These are phyloP conservation scores for Fusarium albosuccineum DNA, from an alignment of 2,329 filamentous ascomycete genomes.

Conservation along the genomic window DNA sequence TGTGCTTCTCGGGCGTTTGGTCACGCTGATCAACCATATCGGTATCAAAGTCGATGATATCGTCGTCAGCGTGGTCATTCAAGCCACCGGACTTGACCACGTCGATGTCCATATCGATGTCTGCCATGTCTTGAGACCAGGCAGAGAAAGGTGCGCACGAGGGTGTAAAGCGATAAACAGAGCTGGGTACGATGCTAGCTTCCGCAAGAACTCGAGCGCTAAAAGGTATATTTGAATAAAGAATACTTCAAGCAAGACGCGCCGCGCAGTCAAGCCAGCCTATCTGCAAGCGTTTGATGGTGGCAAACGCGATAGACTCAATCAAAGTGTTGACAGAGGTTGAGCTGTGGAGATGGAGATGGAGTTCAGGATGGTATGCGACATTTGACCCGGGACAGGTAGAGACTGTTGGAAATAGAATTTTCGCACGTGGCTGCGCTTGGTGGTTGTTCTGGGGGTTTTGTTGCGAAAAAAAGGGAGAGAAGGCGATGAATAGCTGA, in stretches of 20 bases:
- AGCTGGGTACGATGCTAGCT: background rate
- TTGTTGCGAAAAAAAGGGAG: background rate
- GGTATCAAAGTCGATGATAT: conserved; percentile 56
- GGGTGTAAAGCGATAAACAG: background rate
- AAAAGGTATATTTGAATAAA: background rate
- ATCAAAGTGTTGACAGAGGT: conserved; percentile 36
- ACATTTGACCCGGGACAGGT: conserved; percentile 42
- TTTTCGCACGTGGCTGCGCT: conserved; percentile 9
- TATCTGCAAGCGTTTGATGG: conserved; percentile 4
- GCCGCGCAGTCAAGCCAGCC: background rate
- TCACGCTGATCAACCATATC: conserved; percentile 47
- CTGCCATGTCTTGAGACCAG: conserved; percentile 41
- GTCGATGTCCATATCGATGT: conserved; percentile 52
- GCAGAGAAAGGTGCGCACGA: conserved; percentile 5
- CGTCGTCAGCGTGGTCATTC: conserved; percentile 47
- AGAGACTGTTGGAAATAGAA: background rate
- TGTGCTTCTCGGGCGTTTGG: conserved; percentile 20
- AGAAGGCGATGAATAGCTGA: conserved; percentile 11
- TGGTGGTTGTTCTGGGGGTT: background rate
- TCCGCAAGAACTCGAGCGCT: background rate
- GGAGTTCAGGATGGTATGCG: conserved; percentile 36
- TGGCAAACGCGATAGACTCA: conserved; percentile 21
- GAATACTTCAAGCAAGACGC: too few relatives aligned
- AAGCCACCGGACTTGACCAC: conserved; percentile 42
- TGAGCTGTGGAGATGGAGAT: conserved; percentile 25